Evolutionary conservation across 208 protist genomes (phyloP).

Genomic region (Spongospora subterranea): DNA sequence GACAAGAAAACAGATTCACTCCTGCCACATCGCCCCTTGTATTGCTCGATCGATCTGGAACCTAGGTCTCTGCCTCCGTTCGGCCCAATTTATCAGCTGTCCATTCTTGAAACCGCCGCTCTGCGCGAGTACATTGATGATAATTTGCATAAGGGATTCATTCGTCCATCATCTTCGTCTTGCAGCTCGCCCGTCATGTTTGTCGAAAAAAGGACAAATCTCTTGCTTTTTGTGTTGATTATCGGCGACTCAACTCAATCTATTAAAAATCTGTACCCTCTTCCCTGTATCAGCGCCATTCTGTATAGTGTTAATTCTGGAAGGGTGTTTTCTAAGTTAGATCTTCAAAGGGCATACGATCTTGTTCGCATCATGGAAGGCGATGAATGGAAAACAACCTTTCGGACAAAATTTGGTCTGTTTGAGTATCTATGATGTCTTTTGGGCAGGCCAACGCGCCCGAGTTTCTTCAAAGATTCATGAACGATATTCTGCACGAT

Average conservation of each 20-base stretch:
- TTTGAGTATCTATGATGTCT: slow-evolving; percentile 58
- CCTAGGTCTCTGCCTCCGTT: neutral
- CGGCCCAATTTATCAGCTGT: slow-evolving; percentile 17
- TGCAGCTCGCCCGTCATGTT: neutral
- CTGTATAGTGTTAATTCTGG: neutral
- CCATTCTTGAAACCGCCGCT: neutral
- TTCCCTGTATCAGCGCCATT: neutral
- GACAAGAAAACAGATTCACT: neutral
- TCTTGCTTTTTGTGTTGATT: slow-evolving; percentile 41
- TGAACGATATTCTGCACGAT: slow-evolving; percentile 58
- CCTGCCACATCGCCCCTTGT: neutral
- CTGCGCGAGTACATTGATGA: neutral
- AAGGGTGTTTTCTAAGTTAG: slow-evolving; percentile 28
- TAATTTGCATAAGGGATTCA: slow-evolving; percentile 9
- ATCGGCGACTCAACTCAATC: slow-evolving; percentile 22
- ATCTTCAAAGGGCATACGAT: slow-evolving; percentile 36
- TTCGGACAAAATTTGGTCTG: slow-evolving; percentile 27
- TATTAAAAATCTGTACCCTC: slow-evolving; percentile 44
- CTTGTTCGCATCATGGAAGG: slow-evolving; percentile 29
- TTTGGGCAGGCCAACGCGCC: slow-evolving; percentile 50
- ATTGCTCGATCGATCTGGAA: slow-evolving; percentile 45
- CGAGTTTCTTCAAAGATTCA: neutral
- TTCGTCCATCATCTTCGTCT: slow-evolving; percentile 14
- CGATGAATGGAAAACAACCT: slow-evolving; percentile 49
- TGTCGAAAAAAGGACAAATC: slow-evolving; percentile 32